Evolutionary conservation across 169 alveolate genomes (phyloP), one percentile per base, ranked within the genome.

Genomic region (Plasmodium cynomolgi): DNA sequence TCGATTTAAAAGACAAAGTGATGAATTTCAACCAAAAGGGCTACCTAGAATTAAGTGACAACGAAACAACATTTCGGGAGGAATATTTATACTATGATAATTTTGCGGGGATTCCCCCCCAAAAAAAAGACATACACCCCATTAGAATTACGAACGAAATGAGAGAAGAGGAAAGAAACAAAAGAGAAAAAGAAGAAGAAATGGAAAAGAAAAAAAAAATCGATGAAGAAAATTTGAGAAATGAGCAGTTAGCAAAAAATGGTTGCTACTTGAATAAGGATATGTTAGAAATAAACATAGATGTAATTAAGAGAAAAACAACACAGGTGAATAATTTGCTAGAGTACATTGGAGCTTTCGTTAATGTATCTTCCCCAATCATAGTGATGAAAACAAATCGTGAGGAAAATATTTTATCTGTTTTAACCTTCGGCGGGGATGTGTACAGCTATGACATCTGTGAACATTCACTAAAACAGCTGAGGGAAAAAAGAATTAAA

Each of bases 31-130:
- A 56, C 31, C 31, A 26, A 1, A n/a, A 31, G 29, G 39, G 11
- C 31, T 50, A 34, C 13, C 39, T 75, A 86, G 37, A 33, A 68
- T 68, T 68, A 33, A 77, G 54, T 41, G 23, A 83, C 72, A 31
- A 86, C 44, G 85, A 86, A 75, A 15, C 83, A 15, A 20, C 26
- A 13, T 86, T 86, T 86, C 80, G 34, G 41, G 93, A 86, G 81
- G 93, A 86, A 29, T 86, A 86, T 77, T 86, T 86, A 37, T 86
- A 86, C 62, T 86, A 86, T 58, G 93, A 75, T 26, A 86, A 86
- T 34, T 86, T 54, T 75, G 41, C 44, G 31, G 93, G 80, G 29
- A 29, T 56, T 50, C 39, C 93, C 47, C 56, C 80, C 29, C 80
- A 31, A 11, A 58, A 77, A 56, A 54, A 77, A 34, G 81, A 34